Evolutionary conservation across 2,329 filamentous ascomycete genomes (phyloP).

Genomic region (Didymella pomorum): DNA sequence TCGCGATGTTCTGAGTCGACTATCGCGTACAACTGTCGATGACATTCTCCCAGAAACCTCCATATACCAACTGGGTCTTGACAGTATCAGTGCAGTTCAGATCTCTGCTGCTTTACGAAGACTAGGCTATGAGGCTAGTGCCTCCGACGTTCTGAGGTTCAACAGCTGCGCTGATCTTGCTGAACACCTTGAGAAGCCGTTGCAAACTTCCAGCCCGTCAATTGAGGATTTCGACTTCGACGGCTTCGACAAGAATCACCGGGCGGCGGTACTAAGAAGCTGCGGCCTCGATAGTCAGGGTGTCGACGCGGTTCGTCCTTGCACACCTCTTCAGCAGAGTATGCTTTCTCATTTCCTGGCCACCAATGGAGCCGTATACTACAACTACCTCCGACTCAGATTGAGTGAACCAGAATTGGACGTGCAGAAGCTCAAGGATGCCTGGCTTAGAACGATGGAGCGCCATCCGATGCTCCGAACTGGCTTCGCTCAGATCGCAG

Average conservation of each 20-base stretch:
- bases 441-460: conserved; percentile 66
- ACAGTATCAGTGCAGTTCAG: conserved; percentile 87
- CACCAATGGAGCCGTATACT: conserved; percentile 73
- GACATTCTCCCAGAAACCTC: conserved; percentile 69
- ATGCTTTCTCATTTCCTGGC: conserved; percentile 79
- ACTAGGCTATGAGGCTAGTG: conserved; percentile 65
- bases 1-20: conserved; percentile 63
- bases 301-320: conserved; percentile 73
- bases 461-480: conserved; percentile 77
- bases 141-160: conserved; percentile 75
- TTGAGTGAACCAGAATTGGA: conserved; percentile 54
- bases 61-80: conserved; percentile 87
- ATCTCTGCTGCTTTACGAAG: conserved; percentile 73
- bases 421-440: conserved; percentile 56
- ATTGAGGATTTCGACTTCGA: conserved; percentile 55
- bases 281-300: conserved; percentile 42
- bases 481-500: conserved; percentile 72
- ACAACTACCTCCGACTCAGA: conserved; percentile 73
- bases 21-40: conserved; percentile 62
- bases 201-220: background rate
- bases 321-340: conserved; percentile 79
- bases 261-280: conserved; percentile 40
- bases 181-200: conserved; percentile 21
- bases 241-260: conserved; percentile 59
- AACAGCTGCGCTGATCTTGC: conserved; percentile 48